These are phyloP conservation scores for Lactarius indigo DNA, from an alignment of 768 basidiomycete species.

Conservation along the genomic window DNA sequence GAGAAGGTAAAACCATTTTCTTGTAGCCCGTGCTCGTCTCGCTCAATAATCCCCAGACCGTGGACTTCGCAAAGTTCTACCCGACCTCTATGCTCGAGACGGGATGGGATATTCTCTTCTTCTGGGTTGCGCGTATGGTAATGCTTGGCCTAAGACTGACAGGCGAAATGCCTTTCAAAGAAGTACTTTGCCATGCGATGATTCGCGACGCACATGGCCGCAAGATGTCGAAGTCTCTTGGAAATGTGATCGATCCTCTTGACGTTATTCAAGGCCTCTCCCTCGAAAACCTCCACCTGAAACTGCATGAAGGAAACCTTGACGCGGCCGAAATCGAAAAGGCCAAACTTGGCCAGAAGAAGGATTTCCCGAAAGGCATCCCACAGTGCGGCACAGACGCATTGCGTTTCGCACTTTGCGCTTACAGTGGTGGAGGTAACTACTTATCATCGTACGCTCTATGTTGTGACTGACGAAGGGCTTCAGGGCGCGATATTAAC, in stretches of 20 bases:
- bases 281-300: constrained; percentile 77
- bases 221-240: constrained; percentile 98
- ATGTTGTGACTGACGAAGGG: background rate
- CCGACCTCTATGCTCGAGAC: constrained; percentile 92
- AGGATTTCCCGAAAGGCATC: constrained; percentile 98
- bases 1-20: constrained; percentile 53
- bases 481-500: constrained; percentile 89
- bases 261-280: constrained; percentile 87
- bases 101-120: constrained; percentile 99
- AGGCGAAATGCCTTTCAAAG: constrained; percentile 86
- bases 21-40: background rate
- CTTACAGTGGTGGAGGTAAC: constrained; percentile 86
- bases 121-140: constrained; percentile 99
- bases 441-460: background rate
- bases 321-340: constrained; percentile 91
- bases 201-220: constrained; percentile 97
- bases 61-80: constrained; percentile 78
- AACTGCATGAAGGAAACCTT: constrained; percentile 86
- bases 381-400: constrained; percentile 99
- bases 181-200: constrained; percentile 98
- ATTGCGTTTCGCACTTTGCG: constrained; percentile 89
- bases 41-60: constrained; percentile 47
- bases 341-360: constrained; percentile 94
- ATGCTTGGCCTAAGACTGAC: constrained; percentile 88
- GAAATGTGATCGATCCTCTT: constrained; percentile 95